Evolutionary conservation across 768 basidiomycete species (phyloP).

Genomic region (Psilocybe cyanescens): DNA sequence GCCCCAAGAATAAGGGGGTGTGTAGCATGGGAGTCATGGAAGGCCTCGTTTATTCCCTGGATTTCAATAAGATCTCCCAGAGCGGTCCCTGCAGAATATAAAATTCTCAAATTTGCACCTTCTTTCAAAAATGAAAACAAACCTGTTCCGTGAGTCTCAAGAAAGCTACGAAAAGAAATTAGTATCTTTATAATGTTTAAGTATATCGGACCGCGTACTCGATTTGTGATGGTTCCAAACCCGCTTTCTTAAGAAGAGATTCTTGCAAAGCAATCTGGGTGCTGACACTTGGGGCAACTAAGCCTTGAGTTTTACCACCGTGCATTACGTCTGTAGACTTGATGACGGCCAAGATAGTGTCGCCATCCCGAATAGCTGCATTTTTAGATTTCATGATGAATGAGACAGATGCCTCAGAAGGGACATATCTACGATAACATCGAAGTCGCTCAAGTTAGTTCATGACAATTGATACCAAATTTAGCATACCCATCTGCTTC

Average conservation of each 20-base stretch:
- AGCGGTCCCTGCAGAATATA: slow-evolving; percentile 25
- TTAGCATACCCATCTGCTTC: slow-evolving; percentile 34
- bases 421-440: slow-evolving; percentile 27
- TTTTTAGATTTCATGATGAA: slow-evolving; percentile 31
- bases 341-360: slow-evolving; percentile 30
- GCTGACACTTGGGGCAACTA: slow-evolving; percentile 30
- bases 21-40: slow-evolving; percentile 20
- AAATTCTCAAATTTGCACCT: background rate
- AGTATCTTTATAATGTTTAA: background rate
- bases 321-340: slow-evolving; percentile 31
- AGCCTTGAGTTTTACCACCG: slow-evolving; percentile 33
- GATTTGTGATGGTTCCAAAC: slow-evolving; percentile 26
- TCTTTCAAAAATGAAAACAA: background rate
- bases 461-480: background rate
- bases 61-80: slow-evolving; percentile 36
- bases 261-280: slow-evolving; percentile 29
- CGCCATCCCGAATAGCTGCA: slow-evolving; percentile 31
- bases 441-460: background rate
- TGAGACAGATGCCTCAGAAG: slow-evolving; percentile 32
- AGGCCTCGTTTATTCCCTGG: slow-evolving; percentile 33
- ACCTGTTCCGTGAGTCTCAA: slow-evolving; percentile 37
- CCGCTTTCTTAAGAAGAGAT: slow-evolving; percentile 23
- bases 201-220: slow-evolving; percentile 23
- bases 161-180: slow-evolving; percentile 21
- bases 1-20: slow-evolving; percentile 31